Percentiles rank a stretch among this genome's conserved stretches.
Conservation (phyloP, 2,329 filamentous ascomycete genomes). For the Trichoderma atroviride region DNA sequence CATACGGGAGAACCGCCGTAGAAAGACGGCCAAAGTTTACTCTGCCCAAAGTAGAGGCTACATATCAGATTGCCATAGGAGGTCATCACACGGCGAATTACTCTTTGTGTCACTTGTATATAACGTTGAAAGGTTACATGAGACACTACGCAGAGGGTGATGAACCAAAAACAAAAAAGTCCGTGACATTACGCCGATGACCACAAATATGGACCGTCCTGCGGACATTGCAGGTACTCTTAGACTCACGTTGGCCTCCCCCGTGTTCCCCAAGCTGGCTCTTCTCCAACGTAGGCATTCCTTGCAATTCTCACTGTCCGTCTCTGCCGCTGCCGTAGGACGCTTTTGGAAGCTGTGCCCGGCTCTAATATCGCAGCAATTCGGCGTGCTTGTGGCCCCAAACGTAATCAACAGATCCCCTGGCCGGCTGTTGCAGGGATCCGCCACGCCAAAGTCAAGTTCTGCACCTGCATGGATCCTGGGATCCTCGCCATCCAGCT, state of each 20-base stretch:
- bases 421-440: constrained; percentile 16
- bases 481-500: constrained; percentile 11
- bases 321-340: constrained; percentile 15
- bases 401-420: constrained; percentile 16
- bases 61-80: not conserved
- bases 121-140: not conserved
- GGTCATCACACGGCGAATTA: not conserved
- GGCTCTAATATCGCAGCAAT: constrained; percentile 22
- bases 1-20: not conserved
- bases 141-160: not conserved
- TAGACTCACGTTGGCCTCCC: not conserved
- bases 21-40: not conserved
- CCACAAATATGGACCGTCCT: not conserved
- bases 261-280: constrained; percentile 14
- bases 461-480: constrained; percentile 18
- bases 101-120: not conserved
- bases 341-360: constrained; percentile 26
- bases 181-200: constrained; percentile 1
- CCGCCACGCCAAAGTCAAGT: constrained; percentile 11
- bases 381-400: constrained; percentile 1
- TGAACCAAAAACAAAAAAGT: not conserved
- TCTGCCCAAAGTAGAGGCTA: not conserved
- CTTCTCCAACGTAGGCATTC: not conserved
- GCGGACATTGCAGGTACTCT: constrained; percentile 18
- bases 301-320: not conserved